These are phyloP conservation scores for Apiospora aurea DNA, from an alignment of 2,329 filamentous ascomycete genomes.

Conservation along the genomic window DNA sequence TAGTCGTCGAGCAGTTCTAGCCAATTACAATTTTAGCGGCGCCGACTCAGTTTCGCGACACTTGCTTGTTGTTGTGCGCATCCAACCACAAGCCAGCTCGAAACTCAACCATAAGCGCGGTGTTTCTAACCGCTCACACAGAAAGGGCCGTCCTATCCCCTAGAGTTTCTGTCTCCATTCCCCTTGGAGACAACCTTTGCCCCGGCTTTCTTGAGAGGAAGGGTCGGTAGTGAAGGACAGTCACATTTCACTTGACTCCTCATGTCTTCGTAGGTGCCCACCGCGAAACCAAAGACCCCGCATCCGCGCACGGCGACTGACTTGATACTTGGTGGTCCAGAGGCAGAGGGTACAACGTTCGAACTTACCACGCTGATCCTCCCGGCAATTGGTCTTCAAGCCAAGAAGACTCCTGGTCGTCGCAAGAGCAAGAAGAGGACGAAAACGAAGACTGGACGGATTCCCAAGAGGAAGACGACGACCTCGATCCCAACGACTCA, in stretches of 20 bases:
- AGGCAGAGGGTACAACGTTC: slow-evolving; percentile 28
- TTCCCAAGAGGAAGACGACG: slow-evolving; percentile 51
- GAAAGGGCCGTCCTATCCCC: slow-evolving; percentile 29
- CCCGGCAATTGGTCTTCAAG: slow-evolving; percentile 48
- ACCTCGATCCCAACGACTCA: slow-evolving; percentile 65
- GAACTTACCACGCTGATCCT: slow-evolving; percentile 39
- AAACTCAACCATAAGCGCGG: slow-evolving; percentile 26
- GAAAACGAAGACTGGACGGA: slow-evolving; percentile 30
- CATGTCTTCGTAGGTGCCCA: slow-evolving; percentile 45
- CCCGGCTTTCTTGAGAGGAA: slow-evolving; percentile 53
- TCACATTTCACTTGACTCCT: slow-evolving; percentile 35
- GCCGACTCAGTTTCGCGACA: slow-evolving; percentile 1
- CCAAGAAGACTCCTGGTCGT: slow-evolving; percentile 42
- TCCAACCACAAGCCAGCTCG: slow-evolving; percentile 25
- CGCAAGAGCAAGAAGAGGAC: slow-evolving; percentile 26
- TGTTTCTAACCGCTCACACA: slow-evolving; percentile 31
- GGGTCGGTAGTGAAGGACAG: slow-evolving; percentile 56
- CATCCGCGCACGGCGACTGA: slow-evolving; percentile 20
- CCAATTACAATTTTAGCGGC: neutral
- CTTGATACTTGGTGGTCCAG: slow-evolving; percentile 1
- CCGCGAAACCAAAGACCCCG: slow-evolving; percentile 8
- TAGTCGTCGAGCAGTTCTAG: neutral
- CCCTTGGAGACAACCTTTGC: slow-evolving; percentile 44
- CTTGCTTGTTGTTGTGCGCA: slow-evolving; percentile 14
- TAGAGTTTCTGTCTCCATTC: slow-evolving; percentile 27